These are phyloP conservation scores for Linnemannia elongata DNA, from an alignment of 192 early-diverging fungal species.

Conservation along the genomic window DNA sequence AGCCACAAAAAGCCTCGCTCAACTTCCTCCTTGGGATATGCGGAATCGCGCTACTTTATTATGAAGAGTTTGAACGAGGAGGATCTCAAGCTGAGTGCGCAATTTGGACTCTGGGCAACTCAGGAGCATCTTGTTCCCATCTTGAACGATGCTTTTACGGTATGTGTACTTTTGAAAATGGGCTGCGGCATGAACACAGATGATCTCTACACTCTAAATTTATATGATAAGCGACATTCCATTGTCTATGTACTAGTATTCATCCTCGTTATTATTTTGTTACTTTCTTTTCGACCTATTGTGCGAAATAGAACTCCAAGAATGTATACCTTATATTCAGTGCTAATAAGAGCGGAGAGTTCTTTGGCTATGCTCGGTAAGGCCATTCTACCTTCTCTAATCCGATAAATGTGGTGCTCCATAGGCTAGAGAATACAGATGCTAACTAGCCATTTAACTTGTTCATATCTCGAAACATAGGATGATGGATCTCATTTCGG, in stretches of 20 bases:
- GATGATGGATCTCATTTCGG: slow-evolving; percentile 50
- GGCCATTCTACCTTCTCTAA: not conserved
- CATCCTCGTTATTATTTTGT: not conserved
- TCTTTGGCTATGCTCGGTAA: slow-evolving; percentile 65
- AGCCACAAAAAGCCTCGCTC: slow-evolving; percentile 40
- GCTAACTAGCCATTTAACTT: not conserved
- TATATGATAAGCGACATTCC: not conserved
- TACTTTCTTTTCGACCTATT: not conserved
- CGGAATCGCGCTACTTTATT: slow-evolving; percentile 61
- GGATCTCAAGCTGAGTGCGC: slow-evolving; percentile 64
- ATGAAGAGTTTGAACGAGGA: slow-evolving; percentile 65
- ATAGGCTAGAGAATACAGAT: not conserved
- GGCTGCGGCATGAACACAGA: not conserved
- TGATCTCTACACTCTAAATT: not conserved
- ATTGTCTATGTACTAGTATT: slow-evolving; percentile 16
- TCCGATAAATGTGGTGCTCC: not conserved
- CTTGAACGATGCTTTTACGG: slow-evolving; percentile 63
- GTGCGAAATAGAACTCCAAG: slow-evolving; percentile 40
- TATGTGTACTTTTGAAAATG: not conserved
- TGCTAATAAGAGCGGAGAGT: slow-evolving; percentile 67
- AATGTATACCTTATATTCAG: slow-evolving; percentile 66
- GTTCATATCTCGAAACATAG: slow-evolving; percentile 13
- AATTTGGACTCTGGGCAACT: slow-evolving; percentile 64
- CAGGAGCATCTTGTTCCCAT: slow-evolving; percentile 63
- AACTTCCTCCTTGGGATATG: slow-evolving; percentile 39